phyloP scores from a whole-genome alignment of 2,329 filamentous ascomycete genomes.

The Tolypocladium capitatum region DNA sequence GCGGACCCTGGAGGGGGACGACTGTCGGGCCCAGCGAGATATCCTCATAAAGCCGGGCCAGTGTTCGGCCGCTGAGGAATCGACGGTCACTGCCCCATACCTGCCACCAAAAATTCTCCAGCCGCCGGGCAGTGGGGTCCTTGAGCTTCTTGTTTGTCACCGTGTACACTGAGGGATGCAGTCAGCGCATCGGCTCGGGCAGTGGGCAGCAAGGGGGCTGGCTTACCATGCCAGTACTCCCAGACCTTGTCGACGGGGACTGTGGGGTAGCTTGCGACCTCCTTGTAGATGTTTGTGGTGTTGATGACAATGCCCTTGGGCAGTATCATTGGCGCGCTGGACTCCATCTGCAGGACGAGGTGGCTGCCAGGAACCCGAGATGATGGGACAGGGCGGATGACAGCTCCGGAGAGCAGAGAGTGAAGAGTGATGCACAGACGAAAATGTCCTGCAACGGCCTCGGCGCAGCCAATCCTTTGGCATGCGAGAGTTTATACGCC shows the following conservation, averaged over 20 bases:
- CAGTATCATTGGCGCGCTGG: conserved; percentile 30
- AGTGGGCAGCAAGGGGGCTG: neutral
- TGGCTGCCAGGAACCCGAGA: neutral
- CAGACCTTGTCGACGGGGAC: conserved; percentile 39
- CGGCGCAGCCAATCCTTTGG: conserved; percentile 4
- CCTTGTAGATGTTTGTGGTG: conserved; percentile 35
- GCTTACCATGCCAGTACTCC: conserved; percentile 44
- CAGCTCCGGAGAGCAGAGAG: neutral
- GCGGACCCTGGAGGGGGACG: conserved; percentile 39
- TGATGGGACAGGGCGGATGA: neutral
- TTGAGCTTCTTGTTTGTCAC: conserved; percentile 43
- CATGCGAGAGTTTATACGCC: conserved; percentile 8
- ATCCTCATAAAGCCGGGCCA: conserved; percentile 43
- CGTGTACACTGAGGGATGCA: conserved; percentile 36
- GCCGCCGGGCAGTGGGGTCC: conserved; percentile 47
- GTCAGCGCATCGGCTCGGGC: neutral
- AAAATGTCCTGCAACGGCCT: neutral
- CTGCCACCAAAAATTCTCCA: conserved; percentile 56
- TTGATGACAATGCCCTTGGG: conserved; percentile 47
- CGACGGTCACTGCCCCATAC: conserved; percentile 47
- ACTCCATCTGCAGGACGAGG: conserved; percentile 16
- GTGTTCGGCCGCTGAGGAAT: conserved; percentile 35
- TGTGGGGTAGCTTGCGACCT: conserved; percentile 37
- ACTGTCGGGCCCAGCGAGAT: conserved; percentile 45
- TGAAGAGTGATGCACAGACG: neutral